These are phyloP conservation scores for Candida tropicalis DNA, from an alignment of 1,139 yeast species.

Conservation along the genomic window DNA sequence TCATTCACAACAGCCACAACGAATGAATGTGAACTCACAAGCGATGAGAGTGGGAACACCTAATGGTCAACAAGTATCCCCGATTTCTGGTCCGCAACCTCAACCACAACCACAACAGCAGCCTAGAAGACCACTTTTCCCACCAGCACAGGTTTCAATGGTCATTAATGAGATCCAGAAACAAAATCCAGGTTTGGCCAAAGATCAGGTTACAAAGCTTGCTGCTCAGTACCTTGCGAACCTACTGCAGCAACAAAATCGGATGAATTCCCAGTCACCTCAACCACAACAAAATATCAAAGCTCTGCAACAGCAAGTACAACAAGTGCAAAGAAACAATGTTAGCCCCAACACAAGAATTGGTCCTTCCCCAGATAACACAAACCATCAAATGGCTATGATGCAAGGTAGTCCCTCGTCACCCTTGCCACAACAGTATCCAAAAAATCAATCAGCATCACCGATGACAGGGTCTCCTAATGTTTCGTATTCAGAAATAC, in stretches of 20 bases:
- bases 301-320: constrained; percentile 24
- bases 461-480: constrained; percentile 22
- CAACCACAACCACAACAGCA: constrained; percentile 19
- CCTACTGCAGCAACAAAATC: constrained; percentile 54
- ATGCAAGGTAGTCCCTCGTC: constrained; percentile 36
- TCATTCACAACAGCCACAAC: constrained; percentile 6
- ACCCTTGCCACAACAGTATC: constrained; percentile 29
- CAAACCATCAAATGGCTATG: constrained; percentile 35
- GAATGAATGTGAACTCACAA: background rate
- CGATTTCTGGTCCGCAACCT: constrained; percentile 12
- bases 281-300: constrained; percentile 15
- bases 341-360: constrained; percentile 7
- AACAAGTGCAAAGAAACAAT: constrained; percentile 14
- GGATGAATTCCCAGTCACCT: constrained; percentile 18
- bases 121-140: constrained; percentile 47
- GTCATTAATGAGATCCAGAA: constrained; percentile 68
- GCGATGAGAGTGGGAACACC: constrained; percentile 2
- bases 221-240: constrained; percentile 73
- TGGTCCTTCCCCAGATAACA: background rate
- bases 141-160: constrained; percentile 69
- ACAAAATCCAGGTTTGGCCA: constrained; percentile 67
- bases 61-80: constrained; percentile 2
- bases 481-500: constrained; percentile 28
- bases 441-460: constrained; percentile 22
- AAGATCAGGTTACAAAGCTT: constrained; percentile 71